Conservation (phyloP, 805 yeast genomes). For the Saturnispora serradocipensis region DNA sequence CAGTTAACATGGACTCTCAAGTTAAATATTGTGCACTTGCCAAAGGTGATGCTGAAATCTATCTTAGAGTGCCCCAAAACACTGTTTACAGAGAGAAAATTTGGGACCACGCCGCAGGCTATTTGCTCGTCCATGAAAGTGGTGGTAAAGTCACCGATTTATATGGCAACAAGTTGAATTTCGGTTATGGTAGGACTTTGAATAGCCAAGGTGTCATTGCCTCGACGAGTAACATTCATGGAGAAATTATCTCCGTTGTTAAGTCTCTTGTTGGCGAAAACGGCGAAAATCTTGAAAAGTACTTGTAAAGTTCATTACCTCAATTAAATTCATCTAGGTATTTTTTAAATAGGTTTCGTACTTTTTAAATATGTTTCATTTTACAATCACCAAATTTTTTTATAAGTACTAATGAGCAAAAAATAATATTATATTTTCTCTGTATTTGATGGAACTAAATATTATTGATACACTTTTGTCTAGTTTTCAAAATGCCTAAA, state of each 20-base stretch:
- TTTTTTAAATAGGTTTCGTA: not conserved
- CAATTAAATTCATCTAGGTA: not conserved
- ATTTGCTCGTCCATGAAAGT: conserved; percentile 74
- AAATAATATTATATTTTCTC: too few relatives aligned
- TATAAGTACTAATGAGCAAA: not conserved
- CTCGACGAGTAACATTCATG: conserved; percentile 43
- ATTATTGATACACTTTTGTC: not conserved
- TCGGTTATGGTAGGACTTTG: conserved; percentile 77
- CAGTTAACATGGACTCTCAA: conserved; percentile 85
- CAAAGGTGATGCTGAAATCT: conserved; percentile 86
- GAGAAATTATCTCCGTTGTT: conserved; percentile 42
- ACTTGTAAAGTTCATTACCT: conserved; percentile 4
- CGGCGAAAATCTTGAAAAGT: conserved; percentile 25
- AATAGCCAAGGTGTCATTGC: conserved; percentile 92
- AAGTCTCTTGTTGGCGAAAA: conserved; percentile 27
- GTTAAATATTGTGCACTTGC: conserved; percentile 91
- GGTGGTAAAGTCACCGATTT: conserved; percentile 90
- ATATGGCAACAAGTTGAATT: conserved; percentile 63
- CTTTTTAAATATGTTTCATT: too few relatives aligned
- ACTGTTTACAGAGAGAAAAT: conserved; percentile 80
- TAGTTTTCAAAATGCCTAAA: not conserved
- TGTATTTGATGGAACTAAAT: not conserved
- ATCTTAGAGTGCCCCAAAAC: conserved; percentile 77
- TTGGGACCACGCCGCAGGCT: conserved; percentile 99
- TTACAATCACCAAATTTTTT: too few relatives aligned